Evolutionary conservation across 2,329 filamentous ascomycete genomes (phyloP).

Genomic region (Fusarium marasasianum): DNA sequence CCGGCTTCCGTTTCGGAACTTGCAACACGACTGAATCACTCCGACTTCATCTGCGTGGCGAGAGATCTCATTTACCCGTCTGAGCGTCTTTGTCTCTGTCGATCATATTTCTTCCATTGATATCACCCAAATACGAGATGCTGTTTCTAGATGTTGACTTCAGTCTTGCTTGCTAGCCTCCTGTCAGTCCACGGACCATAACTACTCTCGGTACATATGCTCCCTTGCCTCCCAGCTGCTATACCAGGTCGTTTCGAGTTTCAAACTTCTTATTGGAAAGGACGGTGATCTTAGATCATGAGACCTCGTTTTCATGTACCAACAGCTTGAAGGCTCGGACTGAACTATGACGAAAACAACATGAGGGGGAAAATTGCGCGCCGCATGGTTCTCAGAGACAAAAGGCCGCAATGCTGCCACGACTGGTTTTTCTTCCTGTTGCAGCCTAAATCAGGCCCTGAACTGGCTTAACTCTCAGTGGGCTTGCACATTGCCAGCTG

Average conservation of each 20-base stretch:
- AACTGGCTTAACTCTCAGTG: not conserved
- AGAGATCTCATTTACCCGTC: not conserved
- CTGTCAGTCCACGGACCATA: not conserved
- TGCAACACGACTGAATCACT: slow-evolving; percentile 1
- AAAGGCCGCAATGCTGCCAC: not conserved
- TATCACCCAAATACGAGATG: slow-evolving; percentile 14
- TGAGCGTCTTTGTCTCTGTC: not conserved
- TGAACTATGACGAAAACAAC: not conserved
- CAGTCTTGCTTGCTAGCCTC: not conserved
- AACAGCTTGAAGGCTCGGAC: not conserved
- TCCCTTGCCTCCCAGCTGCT: slow-evolving; percentile 20
- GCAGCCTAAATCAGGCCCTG: not conserved
- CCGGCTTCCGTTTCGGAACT: slow-evolving; percentile 5
- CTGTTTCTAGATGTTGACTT: slow-evolving; percentile 16
- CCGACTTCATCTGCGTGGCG: not conserved
- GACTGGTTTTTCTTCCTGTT: not conserved
- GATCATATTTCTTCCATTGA: slow-evolving; percentile 1
- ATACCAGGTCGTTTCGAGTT: slow-evolving; percentile 23
- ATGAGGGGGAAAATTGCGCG: not conserved
- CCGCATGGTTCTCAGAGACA: not conserved
- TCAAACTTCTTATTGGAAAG: slow-evolving; percentile 10
- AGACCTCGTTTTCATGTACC: slow-evolving; percentile 10
- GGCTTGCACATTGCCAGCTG: slow-evolving; percentile 28
- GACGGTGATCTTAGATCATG: slow-evolving; percentile 4
- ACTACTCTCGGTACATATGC: not conserved